These are phyloP conservation scores for Centrapalus pauciflorus DNA, from an alignment of 129 eudicot species.

Conservation along the genomic window DNA sequence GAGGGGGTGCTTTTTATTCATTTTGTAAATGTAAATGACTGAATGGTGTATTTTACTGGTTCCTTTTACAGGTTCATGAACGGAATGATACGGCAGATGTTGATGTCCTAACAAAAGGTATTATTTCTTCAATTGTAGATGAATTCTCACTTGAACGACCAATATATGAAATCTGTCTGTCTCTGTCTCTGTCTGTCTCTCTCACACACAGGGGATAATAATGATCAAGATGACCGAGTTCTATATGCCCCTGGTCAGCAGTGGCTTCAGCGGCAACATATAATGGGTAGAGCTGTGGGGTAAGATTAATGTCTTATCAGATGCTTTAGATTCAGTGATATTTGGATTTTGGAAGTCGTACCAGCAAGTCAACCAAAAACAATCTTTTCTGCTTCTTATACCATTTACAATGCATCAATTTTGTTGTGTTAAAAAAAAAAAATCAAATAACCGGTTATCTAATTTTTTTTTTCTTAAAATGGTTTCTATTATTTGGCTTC, in stretches of 20 bases:
- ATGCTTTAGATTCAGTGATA: background rate
- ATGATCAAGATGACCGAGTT: slow-evolving; percentile 52
- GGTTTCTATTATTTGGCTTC: background rate
- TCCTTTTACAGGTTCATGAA: slow-evolving; percentile 62
- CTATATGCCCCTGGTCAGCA: slow-evolving; percentile 81
- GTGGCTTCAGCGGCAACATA: slow-evolving; percentile 72
- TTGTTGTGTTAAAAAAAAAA: too few species aligned
- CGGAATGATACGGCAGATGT: slow-evolving; percentile 50
- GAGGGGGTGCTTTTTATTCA: background rate
- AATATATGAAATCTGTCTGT: slow-evolving; percentile 3
- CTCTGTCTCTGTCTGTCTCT: background rate
- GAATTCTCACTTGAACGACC: background rate
- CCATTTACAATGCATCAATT: too few species aligned
- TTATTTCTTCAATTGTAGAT: background rate
- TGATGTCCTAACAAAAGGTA: slow-evolving; percentile 87
- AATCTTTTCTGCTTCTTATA: too few species aligned
- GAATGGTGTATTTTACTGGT: background rate
- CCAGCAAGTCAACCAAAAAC: background rate
- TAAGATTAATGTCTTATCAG: slow-evolving; percentile 17
- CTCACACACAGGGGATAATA: slow-evolving; percentile 60
- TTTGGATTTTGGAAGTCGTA: background rate
- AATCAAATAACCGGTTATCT: background rate
- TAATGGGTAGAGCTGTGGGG: slow-evolving; percentile 95
- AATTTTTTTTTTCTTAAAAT: background rate
- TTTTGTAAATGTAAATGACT: slow-evolving; percentile 1